These are phyloP conservation scores for Darksidea phi DNA, from an alignment of 495 filamentous ascomycete genomes.

Conservation along the genomic window DNA sequence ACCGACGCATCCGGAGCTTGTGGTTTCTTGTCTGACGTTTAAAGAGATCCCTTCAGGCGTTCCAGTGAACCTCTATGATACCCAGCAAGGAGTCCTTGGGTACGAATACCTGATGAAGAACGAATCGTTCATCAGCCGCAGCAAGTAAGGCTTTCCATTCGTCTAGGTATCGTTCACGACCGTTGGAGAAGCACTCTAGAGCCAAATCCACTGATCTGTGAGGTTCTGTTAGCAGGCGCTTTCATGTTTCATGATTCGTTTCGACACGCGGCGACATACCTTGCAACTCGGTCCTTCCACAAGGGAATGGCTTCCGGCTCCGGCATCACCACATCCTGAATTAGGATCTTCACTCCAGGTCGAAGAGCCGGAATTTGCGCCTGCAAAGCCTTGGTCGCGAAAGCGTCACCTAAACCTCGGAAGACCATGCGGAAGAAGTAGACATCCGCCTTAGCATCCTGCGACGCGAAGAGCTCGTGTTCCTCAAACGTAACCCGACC, in stretches of 20 bases:
- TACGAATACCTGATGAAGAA: constrained; percentile 3
- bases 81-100: constrained; percentile 13
- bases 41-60: background rate
- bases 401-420: constrained; percentile 1
- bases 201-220: constrained; percentile 10
- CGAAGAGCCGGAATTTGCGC: constrained; percentile 1
- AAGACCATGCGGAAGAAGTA: constrained; percentile 23
- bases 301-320: constrained; percentile 13
- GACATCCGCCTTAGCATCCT: constrained; percentile 14
- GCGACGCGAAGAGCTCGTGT: constrained; percentile 13
- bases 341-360: constrained; percentile 10
- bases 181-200: constrained; percentile 9
- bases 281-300: constrained; percentile 10
- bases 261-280: background rate
- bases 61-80: constrained; percentile 13
- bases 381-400: background rate
- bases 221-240: constrained; percentile 3
- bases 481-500: constrained; percentile 5
- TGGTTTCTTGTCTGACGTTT: no score
- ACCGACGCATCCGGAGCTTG: no score
- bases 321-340: constrained; percentile 14
- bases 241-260: background rate
- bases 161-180: constrained; percentile 8
- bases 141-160: constrained; percentile 15
- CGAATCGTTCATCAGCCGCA: constrained; percentile 4